Conservation (phyloP, 2,329 filamentous ascomycete genomes). For the Cladosporium halotolerans region DNA sequence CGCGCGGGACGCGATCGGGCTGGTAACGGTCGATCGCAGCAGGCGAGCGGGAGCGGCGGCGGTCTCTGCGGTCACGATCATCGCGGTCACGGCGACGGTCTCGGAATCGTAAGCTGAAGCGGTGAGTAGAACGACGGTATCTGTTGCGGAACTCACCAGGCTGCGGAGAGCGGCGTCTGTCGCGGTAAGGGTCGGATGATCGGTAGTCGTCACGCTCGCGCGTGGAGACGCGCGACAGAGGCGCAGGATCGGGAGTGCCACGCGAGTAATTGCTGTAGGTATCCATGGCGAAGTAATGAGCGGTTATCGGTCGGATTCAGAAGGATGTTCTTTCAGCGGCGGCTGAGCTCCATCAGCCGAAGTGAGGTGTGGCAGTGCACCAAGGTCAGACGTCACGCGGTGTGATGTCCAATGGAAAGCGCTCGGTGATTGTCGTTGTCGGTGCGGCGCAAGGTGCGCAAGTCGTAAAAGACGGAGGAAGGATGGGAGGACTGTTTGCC, state of each 20-base stretch:
- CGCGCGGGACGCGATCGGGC: slow-evolving; percentile 57
- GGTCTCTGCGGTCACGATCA: slow-evolving; percentile 33
- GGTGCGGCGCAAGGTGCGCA: slow-evolving; percentile 11
- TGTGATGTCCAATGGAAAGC: neutral
- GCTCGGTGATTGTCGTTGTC: neutral
- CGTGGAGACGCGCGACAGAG: slow-evolving; percentile 14
- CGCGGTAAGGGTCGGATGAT: slow-evolving; percentile 23
- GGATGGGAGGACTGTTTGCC: slow-evolving; percentile 21
- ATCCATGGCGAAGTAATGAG: slow-evolving; percentile 10
- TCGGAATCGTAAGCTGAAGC: slow-evolving; percentile 13
- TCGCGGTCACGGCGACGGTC: slow-evolving; percentile 31
- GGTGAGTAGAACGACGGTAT: neutral
- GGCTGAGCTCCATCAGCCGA: slow-evolving; percentile 9
- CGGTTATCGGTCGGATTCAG: slow-evolving; percentile 15
- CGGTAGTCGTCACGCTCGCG: slow-evolving; percentile 24
- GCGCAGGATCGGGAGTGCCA: slow-evolving; percentile 12
- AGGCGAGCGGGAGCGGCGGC: slow-evolving; percentile 70
- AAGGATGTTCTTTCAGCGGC: neutral
- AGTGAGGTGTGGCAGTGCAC: slow-evolving; percentile 17
- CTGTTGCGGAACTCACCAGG: slow-evolving; percentile 15
- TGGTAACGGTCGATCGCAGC: slow-evolving; percentile 69
- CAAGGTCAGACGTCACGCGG: slow-evolving; percentile 6
- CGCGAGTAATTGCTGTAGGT: slow-evolving; percentile 15
- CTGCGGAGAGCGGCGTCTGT: slow-evolving; percentile 23
- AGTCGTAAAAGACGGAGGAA: slow-evolving; percentile 3